phyloP scores from a whole-genome alignment of 257 asterid species.

The Nicotiana attenuata region DNA sequence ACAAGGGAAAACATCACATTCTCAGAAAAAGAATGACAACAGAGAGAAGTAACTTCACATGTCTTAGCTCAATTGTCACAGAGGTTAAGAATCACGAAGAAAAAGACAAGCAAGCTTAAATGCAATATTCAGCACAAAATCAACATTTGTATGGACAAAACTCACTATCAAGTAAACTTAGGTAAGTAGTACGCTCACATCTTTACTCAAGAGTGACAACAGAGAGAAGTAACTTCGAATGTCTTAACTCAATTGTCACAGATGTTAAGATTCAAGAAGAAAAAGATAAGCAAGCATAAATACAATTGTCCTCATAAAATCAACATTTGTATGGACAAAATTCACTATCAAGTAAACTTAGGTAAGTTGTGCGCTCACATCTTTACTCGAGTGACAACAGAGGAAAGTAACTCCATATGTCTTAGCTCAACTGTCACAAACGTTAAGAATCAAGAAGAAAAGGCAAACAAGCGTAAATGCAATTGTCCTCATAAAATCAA shows the following conservation, averaged over 20 bases:
- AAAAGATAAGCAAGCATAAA: not conserved
- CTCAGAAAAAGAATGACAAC: not conserved
- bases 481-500: not conserved
- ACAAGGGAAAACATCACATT: not conserved
- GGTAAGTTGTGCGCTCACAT: not conserved
- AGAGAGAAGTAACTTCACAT: not conserved
- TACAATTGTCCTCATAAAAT: not conserved
- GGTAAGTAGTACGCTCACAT: slow-evolving; percentile 1
- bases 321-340: not conserved
- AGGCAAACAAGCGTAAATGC: not conserved
- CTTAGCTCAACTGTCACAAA: too few relatives aligned
- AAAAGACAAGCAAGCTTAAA: not conserved
- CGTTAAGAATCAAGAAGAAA: not conserved
- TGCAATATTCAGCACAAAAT: not conserved
- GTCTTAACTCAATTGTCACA: not conserved
- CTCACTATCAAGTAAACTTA: slow-evolving; percentile 4
- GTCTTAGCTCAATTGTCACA: not conserved
- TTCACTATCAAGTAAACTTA: slow-evolving; percentile 7
- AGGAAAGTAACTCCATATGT: too few relatives aligned
- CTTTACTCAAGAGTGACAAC: not conserved
- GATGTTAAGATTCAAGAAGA: not conserved
- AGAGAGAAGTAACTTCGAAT: not conserved
- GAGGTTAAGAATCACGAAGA: not conserved
- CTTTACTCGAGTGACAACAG: too few relatives aligned
- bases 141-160: not conserved